A percentile compares a stretch with the other conserved stretches of the same genome.
phyloP scores from a whole-genome alignment of 208 protist genomes.

The Borovskyia barvae region DNA sequence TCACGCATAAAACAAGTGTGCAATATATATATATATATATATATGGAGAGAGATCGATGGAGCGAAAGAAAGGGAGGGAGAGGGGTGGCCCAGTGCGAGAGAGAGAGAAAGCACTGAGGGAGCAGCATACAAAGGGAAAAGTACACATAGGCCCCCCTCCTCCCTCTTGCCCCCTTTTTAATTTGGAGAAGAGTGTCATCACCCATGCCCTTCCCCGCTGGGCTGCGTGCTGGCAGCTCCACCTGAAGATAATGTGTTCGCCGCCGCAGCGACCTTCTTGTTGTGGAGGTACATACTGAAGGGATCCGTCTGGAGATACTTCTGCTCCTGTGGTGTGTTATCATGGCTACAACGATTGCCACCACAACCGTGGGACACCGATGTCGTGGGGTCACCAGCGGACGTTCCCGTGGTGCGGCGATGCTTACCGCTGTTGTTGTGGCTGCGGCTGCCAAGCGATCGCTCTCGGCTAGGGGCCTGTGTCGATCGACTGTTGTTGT shows the following conservation, averaged over 20 bases:
- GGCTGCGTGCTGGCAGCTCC: background rate
- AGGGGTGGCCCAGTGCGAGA: no score
- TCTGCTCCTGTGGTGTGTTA: conserved; percentile 41
- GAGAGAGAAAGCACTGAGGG: background rate
- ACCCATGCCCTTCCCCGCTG: background rate
- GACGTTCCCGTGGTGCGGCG: conserved; percentile 2
- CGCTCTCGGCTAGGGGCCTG: background rate
- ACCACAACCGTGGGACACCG: background rate
- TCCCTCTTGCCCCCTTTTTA: no score
- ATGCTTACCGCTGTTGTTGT: background rate
- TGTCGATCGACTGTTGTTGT: background rate
- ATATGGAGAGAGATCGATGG: background rate
- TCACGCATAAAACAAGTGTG: background rate
- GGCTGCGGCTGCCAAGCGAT: conserved; percentile 9
- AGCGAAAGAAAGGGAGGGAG: conserved; percentile 9
- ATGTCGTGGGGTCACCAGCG: background rate
- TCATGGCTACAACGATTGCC: conserved; percentile 31
- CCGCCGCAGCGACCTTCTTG: conserved; percentile 21
- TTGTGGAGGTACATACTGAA: conserved; percentile 58
- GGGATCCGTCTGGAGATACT: conserved; percentile 41
- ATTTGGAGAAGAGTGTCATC: no score
- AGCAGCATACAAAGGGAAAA: background rate
- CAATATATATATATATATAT: conserved; percentile 6
- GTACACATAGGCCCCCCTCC: no score
- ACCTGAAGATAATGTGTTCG: background rate